These are phyloP conservation scores for Wickerhamiella infanticola DNA, from an alignment of 1,139 yeast genomes.

Conservation along the genomic window DNA sequence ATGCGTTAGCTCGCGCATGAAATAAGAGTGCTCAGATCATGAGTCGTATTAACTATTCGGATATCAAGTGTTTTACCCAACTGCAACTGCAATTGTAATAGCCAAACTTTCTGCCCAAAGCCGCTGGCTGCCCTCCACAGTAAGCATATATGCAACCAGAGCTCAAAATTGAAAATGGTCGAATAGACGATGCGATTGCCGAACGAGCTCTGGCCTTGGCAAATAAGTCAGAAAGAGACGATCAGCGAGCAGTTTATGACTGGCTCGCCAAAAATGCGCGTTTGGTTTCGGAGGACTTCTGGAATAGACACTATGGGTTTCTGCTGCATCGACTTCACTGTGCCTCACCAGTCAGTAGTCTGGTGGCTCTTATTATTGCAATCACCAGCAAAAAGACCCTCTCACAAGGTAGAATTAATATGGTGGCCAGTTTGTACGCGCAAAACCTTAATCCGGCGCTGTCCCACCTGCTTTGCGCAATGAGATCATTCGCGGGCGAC, in stretches of 20 bases:
- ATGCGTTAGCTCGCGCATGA: too few relatives aligned
- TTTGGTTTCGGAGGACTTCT: neutral
- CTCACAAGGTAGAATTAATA: neutral
- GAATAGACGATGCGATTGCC: neutral
- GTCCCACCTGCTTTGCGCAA: neutral
- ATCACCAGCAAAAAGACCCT: constrained; percentile 1
- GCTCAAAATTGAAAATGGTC: neutral
- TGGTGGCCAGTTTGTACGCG: constrained; percentile 1
- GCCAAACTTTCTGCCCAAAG: neutral
- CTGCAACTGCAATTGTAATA: too few relatives aligned
- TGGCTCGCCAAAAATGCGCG: neutral
- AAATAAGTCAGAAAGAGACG: neutral
- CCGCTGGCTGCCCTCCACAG: neutral
- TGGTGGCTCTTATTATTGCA: neutral
- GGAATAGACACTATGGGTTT: neutral
- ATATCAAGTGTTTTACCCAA: too few relatives aligned
- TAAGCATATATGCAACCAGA: neutral
- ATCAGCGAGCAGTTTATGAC: neutral
- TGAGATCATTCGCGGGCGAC: neutral
- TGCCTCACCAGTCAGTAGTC: neutral
- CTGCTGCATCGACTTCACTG: constrained; percentile 3
- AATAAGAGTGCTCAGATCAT: too few relatives aligned
- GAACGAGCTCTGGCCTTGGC: neutral
- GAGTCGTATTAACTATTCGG: too few relatives aligned
- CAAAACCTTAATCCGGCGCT: neutral